Base-by-base conservation (phyloP, 345 rosid species). In the Kernera saxatilis region DNA sequence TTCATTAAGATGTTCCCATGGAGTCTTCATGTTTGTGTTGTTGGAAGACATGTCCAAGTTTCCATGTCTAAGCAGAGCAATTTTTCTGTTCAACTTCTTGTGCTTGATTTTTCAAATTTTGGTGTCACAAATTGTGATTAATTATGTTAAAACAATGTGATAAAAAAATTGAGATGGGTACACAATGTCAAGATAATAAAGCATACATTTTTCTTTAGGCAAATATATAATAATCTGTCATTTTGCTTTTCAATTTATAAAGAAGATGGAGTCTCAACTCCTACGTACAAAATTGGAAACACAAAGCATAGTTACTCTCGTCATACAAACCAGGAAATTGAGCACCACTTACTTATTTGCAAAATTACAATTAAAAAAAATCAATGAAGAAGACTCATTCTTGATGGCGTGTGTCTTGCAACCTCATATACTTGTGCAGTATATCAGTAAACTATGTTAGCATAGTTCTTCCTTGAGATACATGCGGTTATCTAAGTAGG, bases 391-490 rank as follows among this genome's bases (percentile, higher is more conserved):
- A 18, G 12, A 18, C 25, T 44, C 50, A 44, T 3, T 44, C 50
- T 44, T 44, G 50, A n/a, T n/a, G n/a, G n/a, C n/a, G n/a, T n/a
- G n/a, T n/a, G n/a, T n/a, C n/a, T n/a, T n/a, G n/a, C n/a, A n/a
- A n/a, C n/a, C n/a, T n/a, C n/a, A n/a, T n/a, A n/a, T n/a, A n/a
- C n/a, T n/a, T n/a, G n/a, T n/a, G n/a, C n/a, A n/a, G n/a, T n/a
- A n/a, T n/a, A n/a, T n/a, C n/a, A n/a, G n/a, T n/a, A n/a, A n/a
- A n/a, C n/a, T n/a, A n/a, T n/a, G n/a, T n/a, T n/a, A n/a, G n/a
- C 79, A 93, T 35, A 37, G 73, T 66, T 68, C 89, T 79, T 56
- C 88, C 96, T 74, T 79, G 17, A 79, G 83, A 78, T 83, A 94
- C 53, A 60, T 78, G 5, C 53, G 64, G 68, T 87, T 97, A 59